phyloP scores from a whole-genome alignment of 805 yeast species.

The Candida saitoana region DNA sequence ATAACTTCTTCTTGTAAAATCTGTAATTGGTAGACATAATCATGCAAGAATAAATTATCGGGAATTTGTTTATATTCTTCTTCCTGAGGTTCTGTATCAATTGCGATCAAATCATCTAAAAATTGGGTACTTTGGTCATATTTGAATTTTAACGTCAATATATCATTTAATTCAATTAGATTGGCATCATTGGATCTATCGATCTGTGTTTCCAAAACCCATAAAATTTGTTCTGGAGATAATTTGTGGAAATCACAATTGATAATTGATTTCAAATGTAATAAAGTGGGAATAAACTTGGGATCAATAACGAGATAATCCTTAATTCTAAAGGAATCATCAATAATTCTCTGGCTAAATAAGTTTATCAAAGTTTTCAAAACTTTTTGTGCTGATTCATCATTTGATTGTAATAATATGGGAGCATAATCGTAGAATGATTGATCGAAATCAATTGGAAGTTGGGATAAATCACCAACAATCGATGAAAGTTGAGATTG shows the following conservation, averaged over 20 bases:
- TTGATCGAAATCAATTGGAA: background rate
- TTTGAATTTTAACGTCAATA: background rate
- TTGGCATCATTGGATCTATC: constrained; percentile 9
- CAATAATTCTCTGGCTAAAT: constrained; percentile 1
- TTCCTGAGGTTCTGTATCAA: constrained; percentile 1
- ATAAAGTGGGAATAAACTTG: constrained; percentile 2
- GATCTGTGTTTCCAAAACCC: constrained; percentile 11
- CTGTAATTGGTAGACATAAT: constrained; percentile 12
- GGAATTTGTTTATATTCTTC: constrained; percentile 13
- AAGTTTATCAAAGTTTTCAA: constrained; percentile 2
- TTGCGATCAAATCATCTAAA: background rate
- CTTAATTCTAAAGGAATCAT: background rate
- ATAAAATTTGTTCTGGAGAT: constrained; percentile 12
- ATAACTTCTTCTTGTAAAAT: constrained; percentile 10
- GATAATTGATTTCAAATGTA: constrained; percentile 2
- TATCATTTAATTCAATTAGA: constrained; percentile 13
- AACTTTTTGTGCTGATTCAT: background rate
- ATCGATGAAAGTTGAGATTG: background rate
- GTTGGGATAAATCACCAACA: background rate
- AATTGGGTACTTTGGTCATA: background rate
- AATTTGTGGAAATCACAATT: constrained; percentile 6
- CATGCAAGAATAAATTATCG: constrained; percentile 15
- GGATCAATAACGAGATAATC: background rate
- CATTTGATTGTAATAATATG: background rate
- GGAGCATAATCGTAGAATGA: constrained; percentile 4